Conservation (phyloP, 202 grass and related monocot species). For the Setaria italica region DNA sequence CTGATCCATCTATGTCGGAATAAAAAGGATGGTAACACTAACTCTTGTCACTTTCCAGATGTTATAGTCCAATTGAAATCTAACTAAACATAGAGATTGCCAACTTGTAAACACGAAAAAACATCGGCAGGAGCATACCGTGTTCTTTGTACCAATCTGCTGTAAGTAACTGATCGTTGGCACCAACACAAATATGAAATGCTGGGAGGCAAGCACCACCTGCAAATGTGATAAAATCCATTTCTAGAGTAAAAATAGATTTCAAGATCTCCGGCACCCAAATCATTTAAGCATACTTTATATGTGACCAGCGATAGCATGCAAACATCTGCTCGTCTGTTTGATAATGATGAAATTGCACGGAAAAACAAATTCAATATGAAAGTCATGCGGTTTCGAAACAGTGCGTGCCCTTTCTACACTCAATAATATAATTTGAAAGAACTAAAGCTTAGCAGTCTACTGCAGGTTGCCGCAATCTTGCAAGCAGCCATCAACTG, state of each 20-base stretch:
- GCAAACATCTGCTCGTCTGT: background rate
- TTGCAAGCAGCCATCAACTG: background rate
- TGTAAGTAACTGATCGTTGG: conserved; percentile 73
- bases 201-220: conserved; percentile 69
- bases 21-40: background rate
- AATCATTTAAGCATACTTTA: background rate
- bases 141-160: conserved; percentile 85
- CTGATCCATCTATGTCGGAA: background rate
- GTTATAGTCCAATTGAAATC: background rate
- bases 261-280: background rate
- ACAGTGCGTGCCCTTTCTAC: background rate
- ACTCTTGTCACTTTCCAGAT: background rate
- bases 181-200: conserved; percentile 93
- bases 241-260: background rate
- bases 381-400: background rate
- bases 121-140: conserved; percentile 35
- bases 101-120: conserved; percentile 6
- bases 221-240: conserved; percentile 42
- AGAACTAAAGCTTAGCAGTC: background rate
- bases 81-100: background rate
- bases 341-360: background rate
- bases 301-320: background rate
- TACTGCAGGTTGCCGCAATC: background rate
- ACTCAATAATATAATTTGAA: background rate
- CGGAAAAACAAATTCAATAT: background rate